phyloP scores from a whole-genome alignment of 345 rosid genomes.

The Nasturtium officinale region DNA sequence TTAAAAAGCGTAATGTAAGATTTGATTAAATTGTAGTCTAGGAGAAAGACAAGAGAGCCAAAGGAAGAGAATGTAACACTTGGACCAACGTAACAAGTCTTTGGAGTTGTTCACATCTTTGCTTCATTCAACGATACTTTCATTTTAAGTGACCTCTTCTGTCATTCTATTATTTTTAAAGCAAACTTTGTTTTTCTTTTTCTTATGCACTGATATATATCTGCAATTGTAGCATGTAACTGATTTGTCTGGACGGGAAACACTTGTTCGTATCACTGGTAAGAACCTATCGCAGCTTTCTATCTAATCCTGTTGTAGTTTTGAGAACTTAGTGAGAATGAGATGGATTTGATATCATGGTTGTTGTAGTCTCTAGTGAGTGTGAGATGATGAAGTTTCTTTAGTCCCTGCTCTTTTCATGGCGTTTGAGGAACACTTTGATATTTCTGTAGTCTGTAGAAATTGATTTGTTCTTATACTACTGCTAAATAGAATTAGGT shows the following conservation, averaged over 20 bases:
- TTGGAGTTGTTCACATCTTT: slow-evolving; percentile 76
- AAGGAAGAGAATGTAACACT: slow-evolving; percentile 80
- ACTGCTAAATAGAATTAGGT: neutral
- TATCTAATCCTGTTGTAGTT: neutral
- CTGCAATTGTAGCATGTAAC: slow-evolving; percentile 66
- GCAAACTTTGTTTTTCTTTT: neutral
- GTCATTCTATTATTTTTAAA: neutral
- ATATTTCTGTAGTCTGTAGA: too few species aligned
- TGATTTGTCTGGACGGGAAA: slow-evolving; percentile 87
- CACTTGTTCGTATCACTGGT: slow-evolving; percentile 86
- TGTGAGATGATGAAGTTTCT: neutral
- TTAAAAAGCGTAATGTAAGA: neutral
- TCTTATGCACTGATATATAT: too few species aligned
- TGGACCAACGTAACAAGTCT: slow-evolving; percentile 75
- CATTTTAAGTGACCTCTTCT: slow-evolving; percentile 51
- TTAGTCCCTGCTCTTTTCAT: too few species aligned
- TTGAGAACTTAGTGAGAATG: neutral
- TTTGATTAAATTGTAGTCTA: slow-evolving; percentile 51
- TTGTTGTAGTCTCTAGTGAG: neutral
- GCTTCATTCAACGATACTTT: slow-evolving; percentile 82
- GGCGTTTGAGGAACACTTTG: too few species aligned
- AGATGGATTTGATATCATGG: neutral
- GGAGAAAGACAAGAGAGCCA: slow-evolving; percentile 69
- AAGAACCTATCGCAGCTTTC: neutral
- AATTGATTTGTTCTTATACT: neutral